These are phyloP conservation scores for Boletus mariae DNA, from an alignment of 1,284 basidiomycete species.

Conservation along the genomic window DNA sequence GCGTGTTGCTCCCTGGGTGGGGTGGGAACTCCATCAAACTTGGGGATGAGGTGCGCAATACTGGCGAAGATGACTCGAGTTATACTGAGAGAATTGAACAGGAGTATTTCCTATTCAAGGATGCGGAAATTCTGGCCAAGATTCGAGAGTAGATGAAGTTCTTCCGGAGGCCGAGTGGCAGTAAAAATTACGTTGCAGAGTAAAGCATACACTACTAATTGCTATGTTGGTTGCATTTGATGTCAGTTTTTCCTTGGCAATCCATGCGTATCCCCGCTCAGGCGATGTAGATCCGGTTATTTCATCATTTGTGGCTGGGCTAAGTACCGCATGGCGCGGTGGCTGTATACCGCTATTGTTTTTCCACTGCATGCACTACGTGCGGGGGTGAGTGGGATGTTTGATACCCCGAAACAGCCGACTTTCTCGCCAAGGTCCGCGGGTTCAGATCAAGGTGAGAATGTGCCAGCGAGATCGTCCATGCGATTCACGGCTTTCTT, in stretches of 20 bases:
- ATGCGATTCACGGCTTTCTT: background rate
- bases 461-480: background rate
- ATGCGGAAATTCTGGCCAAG: conserved; percentile 95
- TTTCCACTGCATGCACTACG: background rate
- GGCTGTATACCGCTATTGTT: background rate
- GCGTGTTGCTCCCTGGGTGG: conserved; percentile 93
- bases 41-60: conserved; percentile 82
- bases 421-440: background rate
- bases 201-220: conserved; percentile 20
- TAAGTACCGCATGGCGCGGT: background rate
- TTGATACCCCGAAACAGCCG: background rate
- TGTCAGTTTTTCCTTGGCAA: conserved; percentile 12
- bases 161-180: background rate
- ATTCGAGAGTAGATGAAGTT: conserved; percentile 73
- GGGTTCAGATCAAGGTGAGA: background rate
- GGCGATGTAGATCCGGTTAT: background rate
- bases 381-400: too few species aligned
- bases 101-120: conserved; percentile 96
- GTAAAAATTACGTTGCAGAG: conserved; percentile 12
- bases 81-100: conserved; percentile 7
- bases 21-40: conserved; percentile 96
- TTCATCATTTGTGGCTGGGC: background rate
- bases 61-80: background rate
- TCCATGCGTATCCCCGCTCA: conserved; percentile 31
- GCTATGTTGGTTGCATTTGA: conserved; percentile 20